These are phyloP conservation scores for Phytophthora cryptogea DNA, from an alignment of 352 stramenopile species.

Conservation along the genomic window DNA sequence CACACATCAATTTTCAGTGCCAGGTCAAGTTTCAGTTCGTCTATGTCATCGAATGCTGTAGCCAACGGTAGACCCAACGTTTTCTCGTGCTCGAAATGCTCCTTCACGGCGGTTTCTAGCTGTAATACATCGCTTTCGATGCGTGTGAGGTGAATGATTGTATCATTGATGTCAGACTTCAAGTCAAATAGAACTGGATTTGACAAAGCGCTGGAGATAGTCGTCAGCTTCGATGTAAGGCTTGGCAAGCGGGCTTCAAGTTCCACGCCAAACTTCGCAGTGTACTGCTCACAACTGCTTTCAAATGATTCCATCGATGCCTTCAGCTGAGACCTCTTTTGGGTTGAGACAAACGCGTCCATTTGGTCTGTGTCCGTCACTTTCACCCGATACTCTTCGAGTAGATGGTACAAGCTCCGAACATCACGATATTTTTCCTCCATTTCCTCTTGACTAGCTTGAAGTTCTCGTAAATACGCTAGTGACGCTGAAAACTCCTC, in stretches of 20 bases:
- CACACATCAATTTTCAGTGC: conserved; percentile 83
- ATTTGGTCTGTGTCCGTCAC: conserved; percentile 72
- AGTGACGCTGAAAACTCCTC: conserved; percentile 74
- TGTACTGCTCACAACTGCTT: conserved; percentile 71
- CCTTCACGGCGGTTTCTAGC: conserved; percentile 23
- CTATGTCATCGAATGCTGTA: conserved; percentile 84
- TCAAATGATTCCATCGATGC: conserved; percentile 82
- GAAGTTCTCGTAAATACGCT: conserved; percentile 58
- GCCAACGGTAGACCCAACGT: conserved; percentile 58
- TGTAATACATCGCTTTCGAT: conserved; percentile 37
- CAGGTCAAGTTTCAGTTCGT: conserved; percentile 71
- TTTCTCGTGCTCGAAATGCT: conserved; percentile 61
- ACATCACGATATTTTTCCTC: conserved; percentile 65
- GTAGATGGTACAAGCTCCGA: conserved; percentile 58
- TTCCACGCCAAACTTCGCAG: conserved; percentile 74
- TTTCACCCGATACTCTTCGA: conserved; percentile 75
- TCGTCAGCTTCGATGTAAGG: conserved; percentile 39
- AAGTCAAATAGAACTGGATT: conserved; percentile 50
- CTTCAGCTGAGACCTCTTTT: conserved; percentile 74
- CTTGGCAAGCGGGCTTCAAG: conserved; percentile 59
- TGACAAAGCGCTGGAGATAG: conserved; percentile 42
- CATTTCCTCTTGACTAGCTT: conserved; percentile 46
- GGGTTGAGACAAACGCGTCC: conserved; percentile 74
- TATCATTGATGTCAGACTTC: conserved; percentile 49
- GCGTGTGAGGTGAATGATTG: conserved; percentile 49